Percentiles rank a stretch among this genome's conserved stretches.
phyloP scores from a whole-genome alignment of 257 asterid species.

The Linaria vulgaris region DNA sequence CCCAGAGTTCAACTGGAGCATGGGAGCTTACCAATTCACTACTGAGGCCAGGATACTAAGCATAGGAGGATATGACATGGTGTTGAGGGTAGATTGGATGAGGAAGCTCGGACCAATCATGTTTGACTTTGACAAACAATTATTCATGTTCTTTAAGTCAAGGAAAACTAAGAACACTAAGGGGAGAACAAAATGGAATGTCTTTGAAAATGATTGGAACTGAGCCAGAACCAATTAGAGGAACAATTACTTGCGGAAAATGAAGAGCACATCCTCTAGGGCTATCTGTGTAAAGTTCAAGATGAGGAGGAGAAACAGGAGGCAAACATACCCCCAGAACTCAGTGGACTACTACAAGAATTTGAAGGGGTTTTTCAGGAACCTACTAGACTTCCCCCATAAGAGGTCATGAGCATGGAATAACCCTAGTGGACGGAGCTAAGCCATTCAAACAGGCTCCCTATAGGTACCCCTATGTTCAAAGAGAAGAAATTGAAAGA shows the following conservation, averaged over 20 bases:
- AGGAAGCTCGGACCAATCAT: neutral
- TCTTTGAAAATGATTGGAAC: too few relatives aligned
- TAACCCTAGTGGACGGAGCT: neutral
- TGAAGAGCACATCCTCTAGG: too few relatives aligned
- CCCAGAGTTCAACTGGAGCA: neutral
- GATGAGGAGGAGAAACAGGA: too few relatives aligned
- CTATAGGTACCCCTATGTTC: too few relatives aligned
- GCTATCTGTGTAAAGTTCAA: neutral
- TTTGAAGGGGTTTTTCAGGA: neutral
- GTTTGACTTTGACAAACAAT: neutral
- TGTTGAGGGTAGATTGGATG: neutral
- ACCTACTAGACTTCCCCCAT: neutral
- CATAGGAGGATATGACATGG: neutral
- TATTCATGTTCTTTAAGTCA: too few relatives aligned
- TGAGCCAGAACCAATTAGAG: too few relatives aligned
- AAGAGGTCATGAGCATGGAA: neutral
- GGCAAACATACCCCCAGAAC: too few relatives aligned
- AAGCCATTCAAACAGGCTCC: neutral
- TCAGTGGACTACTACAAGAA: neutral
- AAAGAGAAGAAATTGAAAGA: too few relatives aligned
- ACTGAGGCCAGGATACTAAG: neutral
- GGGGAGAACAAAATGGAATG: too few relatives aligned
- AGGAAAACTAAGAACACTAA: too few relatives aligned
- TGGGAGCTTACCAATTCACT: neutral
- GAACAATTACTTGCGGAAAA: too few relatives aligned